Evolutionary conservation across 208 protist genomes (phyloP), one percentile per base, ranked within the genome.

Genomic region (Crithidia thermophila): DNA sequence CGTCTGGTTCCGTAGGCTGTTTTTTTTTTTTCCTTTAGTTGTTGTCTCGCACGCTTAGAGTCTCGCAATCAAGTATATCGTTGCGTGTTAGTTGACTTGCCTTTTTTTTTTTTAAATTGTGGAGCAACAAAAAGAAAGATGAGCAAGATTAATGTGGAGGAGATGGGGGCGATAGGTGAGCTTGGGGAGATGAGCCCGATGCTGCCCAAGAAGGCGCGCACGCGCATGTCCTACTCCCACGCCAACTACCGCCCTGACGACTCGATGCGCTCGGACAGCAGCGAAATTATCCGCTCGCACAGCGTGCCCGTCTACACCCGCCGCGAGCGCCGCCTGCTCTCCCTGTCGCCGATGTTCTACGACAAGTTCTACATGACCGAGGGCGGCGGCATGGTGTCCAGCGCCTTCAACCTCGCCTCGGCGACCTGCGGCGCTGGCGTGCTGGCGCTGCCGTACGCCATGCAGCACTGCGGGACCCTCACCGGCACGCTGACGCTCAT

Each of bases 361-460:
- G 39, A 65, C 52, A 75, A 68, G 31, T 72, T 69, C 25, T 90
- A 82, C 76, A 82, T 84, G 75, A 61, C 81, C 18, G 76, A 82
- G 47, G 68, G 79, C 21, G 90, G 85, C 23, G 78, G 79, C 11
- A 80, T 95, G 72, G 33, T 75, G 30, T 84, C 85, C 5, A 89
- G 81, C 56, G 80, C 81, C 16, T 95, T 95, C 65, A 94, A 95
- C 67, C 62, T 95, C 31, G 80, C 83, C 13, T 93, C 83, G 18
- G 74, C 83, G 11, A 95, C 87, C 4, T 82, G 89, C 30, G 87
- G 90, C 7, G 90, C 90, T 3, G 85, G 87, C 21, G 80, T 77
- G 13, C 58, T 95, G 49, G 83, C 90, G n/a, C 61, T 95, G 36
- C 85, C 90, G 1, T 75, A 82, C 60, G 87, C 90, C 23, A 82